Evolutionary conservation across 2,329 filamentous ascomycete species (phyloP).

Genomic region (Exophiala sp.): DNA sequence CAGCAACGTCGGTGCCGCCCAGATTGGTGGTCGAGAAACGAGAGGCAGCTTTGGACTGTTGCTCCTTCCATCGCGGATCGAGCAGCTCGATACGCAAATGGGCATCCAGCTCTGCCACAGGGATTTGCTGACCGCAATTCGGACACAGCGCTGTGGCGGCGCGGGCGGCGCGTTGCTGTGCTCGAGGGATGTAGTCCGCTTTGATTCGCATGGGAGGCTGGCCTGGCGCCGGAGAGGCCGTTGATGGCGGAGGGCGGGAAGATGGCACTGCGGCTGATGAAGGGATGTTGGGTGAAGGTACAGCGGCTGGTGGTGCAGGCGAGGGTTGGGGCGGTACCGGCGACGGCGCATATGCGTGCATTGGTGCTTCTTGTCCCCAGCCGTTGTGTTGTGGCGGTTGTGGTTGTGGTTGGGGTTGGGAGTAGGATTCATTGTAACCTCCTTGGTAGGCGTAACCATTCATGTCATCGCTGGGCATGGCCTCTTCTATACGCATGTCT

Average conservation of each 20-base stretch:
- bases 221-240: slow-evolving; percentile 45
- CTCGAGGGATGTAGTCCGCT: slow-evolving; percentile 84
- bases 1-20: slow-evolving; percentile 78
- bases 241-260: slow-evolving; percentile 71
- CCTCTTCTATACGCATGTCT: slow-evolving; percentile 84
- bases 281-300: slow-evolving; percentile 37
- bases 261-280: slow-evolving; percentile 37
- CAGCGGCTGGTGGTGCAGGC: slow-evolving; percentile 32
- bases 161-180: slow-evolving; percentile 62
- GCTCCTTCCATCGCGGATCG: slow-evolving; percentile 92
- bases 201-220: slow-evolving; percentile 71
- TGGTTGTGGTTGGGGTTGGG: slow-evolving; percentile 34
- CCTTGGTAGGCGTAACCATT: slow-evolving; percentile 45
- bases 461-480: slow-evolving; percentile 73
- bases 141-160: slow-evolving; percentile 69
- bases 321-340: slow-evolving; percentile 31
- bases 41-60: slow-evolving; percentile 80
- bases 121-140: slow-evolving; percentile 87
- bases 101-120: slow-evolving; percentile 77
- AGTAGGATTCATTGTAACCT: slow-evolving; percentile 38
- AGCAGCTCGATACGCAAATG: slow-evolving; percentile 94
- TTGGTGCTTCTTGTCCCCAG: slow-evolving; percentile 33
- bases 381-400: slow-evolving; percentile 37
- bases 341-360: slow-evolving; percentile 30
- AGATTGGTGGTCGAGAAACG: slow-evolving; percentile 81